phyloP scores from a whole-genome alignment of 2,329 filamentous ascomycete species.

The Nemania abortiva region DNA sequence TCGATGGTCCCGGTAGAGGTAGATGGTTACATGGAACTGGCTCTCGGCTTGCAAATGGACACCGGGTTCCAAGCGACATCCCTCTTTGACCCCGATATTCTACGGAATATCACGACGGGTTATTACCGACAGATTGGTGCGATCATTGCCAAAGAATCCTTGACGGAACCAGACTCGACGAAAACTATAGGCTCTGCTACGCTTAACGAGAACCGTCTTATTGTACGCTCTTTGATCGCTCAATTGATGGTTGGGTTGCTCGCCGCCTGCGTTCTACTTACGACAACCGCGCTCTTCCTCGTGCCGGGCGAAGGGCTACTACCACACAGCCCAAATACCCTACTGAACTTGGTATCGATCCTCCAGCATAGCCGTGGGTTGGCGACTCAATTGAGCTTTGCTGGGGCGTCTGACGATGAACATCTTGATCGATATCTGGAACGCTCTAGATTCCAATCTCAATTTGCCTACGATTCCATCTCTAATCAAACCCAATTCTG shows the following conservation, averaged over 20 bases:
- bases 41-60: background rate
- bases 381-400: background rate
- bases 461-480: background rate
- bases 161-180: background rate
- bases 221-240: background rate
- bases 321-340: background rate
- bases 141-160: background rate
- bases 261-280: background rate
- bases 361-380: background rate
- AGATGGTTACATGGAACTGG: background rate
- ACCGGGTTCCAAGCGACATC: background rate
- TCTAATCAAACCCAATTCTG: background rate
- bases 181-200: background rate
- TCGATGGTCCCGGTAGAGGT: too few species aligned
- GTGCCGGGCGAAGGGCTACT: background rate
- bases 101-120: background rate
- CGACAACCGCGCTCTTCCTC: background rate
- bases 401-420: constrained; percentile 5
- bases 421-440: background rate
- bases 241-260: background rate
- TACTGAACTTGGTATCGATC: background rate
- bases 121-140: constrained; percentile 11
- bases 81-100: background rate
- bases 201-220: background rate
- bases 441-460: background rate